Conservation (phyloP, 2,329 filamentous ascomycete species). For the Trichoderma pleuroti region DNA sequence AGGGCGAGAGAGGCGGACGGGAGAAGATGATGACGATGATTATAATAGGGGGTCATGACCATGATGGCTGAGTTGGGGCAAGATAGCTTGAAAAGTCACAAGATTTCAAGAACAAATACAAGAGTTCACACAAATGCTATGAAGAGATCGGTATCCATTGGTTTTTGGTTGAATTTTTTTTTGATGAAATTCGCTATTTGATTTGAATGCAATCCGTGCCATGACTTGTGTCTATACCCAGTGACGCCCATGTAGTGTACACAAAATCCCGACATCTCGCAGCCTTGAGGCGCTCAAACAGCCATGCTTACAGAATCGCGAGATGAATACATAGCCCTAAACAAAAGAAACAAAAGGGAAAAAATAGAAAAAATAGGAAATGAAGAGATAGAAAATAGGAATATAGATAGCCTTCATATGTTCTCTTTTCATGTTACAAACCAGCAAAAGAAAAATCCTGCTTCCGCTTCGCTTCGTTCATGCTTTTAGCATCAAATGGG, state of each 20-base stretch:
- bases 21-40: not conserved
- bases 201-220: not conserved
- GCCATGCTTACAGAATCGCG: not conserved
- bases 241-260: not conserved
- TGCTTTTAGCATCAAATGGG: not conserved
- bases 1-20: slow-evolving; percentile 2
- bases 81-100: not conserved
- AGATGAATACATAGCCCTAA: not conserved
- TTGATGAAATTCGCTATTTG: not conserved
- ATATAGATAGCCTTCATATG: not conserved
- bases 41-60: not conserved
- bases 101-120: not conserved
- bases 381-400: not conserved
- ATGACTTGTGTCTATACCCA: slow-evolving; percentile 3
- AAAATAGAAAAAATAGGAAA: not conserved
- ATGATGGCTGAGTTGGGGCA: not conserved
- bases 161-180: not conserved
- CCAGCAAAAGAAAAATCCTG: not conserved
- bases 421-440: not conserved
- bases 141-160: not conserved
- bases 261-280: not conserved
- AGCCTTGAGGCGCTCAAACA: not conserved
- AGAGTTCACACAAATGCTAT: not conserved
- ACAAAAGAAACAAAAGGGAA: not conserved
- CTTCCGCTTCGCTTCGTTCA: not conserved